These are phyloP conservation scores for Trichoderma sp. DNA, from an alignment of 2,329 filamentous ascomycete genomes.

Conservation along the genomic window DNA sequence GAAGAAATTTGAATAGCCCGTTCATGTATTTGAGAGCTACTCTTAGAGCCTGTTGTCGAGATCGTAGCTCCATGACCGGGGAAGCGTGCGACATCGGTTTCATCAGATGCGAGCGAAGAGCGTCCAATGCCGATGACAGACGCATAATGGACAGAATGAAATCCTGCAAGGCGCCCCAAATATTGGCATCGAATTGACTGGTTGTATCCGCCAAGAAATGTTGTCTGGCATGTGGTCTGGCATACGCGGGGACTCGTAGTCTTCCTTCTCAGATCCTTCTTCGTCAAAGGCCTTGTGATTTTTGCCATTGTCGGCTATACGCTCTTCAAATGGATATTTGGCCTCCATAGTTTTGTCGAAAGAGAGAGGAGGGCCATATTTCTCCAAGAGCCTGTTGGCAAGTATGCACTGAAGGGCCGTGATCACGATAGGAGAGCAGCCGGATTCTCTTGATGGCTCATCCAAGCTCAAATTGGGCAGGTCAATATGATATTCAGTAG, in stretches of 20 bases:
- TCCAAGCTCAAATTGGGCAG: slow-evolving; percentile 40
- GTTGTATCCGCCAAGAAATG: slow-evolving; percentile 23
- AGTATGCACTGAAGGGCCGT: slow-evolving; percentile 43
- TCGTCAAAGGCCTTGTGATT: slow-evolving; percentile 33
- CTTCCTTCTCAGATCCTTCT: too few species aligned
- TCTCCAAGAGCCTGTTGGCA: slow-evolving; percentile 35
- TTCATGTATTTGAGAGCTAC: slow-evolving; percentile 47
- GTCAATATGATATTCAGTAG: slow-evolving; percentile 36
- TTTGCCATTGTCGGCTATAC: too few species aligned
- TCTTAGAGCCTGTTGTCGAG: slow-evolving; percentile 47
- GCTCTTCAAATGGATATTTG: slow-evolving; percentile 25
- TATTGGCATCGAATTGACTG: slow-evolving; percentile 41
- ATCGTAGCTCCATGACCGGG: slow-evolving; percentile 38
- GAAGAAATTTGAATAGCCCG: slow-evolving; percentile 45
- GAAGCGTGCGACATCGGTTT: slow-evolving; percentile 36
- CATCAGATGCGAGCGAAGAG: slow-evolving; percentile 50
- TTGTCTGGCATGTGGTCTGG: too few species aligned
- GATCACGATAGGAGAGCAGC: slow-evolving; percentile 38
- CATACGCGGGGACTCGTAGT: too few species aligned
- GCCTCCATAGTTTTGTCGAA: slow-evolving; percentile 36
- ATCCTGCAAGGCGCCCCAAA: slow-evolving; percentile 50
- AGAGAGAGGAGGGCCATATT: slow-evolving; percentile 38
- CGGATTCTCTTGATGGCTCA: slow-evolving; percentile 26
- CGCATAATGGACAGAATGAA: slow-evolving; percentile 48
- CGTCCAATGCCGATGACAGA: slow-evolving; percentile 48